Percentiles rank a stretch among this genome's conserved stretches.
phyloP scores from a whole-genome alignment of 495 filamentous ascomycete species.

The Penicillium ochrochloron region DNA sequence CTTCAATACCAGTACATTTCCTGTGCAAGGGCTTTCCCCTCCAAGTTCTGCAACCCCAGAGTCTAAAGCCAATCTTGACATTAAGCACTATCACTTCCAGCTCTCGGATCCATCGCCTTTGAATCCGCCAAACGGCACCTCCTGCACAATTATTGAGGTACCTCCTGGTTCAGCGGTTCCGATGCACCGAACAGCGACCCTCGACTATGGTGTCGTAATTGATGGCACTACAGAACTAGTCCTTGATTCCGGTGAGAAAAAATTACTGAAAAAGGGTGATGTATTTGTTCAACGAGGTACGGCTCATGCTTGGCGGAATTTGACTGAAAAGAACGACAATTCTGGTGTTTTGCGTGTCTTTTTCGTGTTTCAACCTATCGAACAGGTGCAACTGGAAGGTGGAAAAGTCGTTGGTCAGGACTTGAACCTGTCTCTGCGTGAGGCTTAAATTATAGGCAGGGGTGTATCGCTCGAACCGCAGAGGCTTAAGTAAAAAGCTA shows the following conservation, averaged over 20 bases:
- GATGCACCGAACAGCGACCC: conserved; percentile 66
- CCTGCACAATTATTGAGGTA: conserved; percentile 34
- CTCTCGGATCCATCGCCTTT: conserved; percentile 30
- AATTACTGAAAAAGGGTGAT: conserved; percentile 62
- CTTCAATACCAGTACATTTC: conserved; percentile 26
- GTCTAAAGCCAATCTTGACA: conserved; percentile 26
- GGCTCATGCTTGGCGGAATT: conserved; percentile 68
- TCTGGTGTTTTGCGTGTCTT: conserved; percentile 29
- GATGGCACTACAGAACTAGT: conserved; percentile 66
- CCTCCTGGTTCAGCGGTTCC: conserved; percentile 23
- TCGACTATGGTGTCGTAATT: conserved; percentile 71
- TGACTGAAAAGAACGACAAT: conserved; percentile 23
- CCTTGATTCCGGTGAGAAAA: conserved; percentile 64
- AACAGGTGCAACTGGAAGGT: conserved; percentile 25
- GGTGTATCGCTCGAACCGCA: too few species aligned
- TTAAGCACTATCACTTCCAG: conserved; percentile 26
- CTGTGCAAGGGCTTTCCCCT: conserved; percentile 30
- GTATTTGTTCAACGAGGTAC: conserved; percentile 68
- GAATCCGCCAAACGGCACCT: conserved; percentile 33
- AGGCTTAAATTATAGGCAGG: background rate
- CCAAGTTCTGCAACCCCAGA: conserved; percentile 23
- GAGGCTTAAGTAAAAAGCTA: too few species aligned
- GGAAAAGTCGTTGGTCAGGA: conserved; percentile 28
- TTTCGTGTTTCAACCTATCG: conserved; percentile 30
- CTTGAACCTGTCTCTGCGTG: conserved; percentile 25